These are phyloP conservation scores for Thielaviopsis punctulata DNA, from an alignment of 2,329 filamentous ascomycete species.

Conservation along the genomic window DNA sequence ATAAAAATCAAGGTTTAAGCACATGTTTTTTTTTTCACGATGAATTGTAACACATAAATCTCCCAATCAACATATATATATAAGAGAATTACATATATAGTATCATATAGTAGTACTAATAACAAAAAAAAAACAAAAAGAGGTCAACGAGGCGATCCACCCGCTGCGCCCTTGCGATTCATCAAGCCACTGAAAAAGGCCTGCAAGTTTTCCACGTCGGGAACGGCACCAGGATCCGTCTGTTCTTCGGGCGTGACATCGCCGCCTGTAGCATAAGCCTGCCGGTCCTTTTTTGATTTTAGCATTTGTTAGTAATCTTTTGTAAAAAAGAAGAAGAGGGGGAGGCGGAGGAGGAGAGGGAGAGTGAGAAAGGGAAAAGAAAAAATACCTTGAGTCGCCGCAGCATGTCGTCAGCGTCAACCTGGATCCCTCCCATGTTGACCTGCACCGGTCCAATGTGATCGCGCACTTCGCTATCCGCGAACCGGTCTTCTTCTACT, in stretches of 20 bases:
- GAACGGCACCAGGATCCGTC: conserved; percentile 4
- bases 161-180: conserved; percentile 28
- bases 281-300: conserved; percentile 30
- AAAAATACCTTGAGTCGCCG: conserved; percentile 58
- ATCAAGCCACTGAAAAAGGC: conserved; percentile 43
- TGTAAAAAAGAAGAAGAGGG: not conserved
- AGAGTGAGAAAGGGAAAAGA: not conserved
- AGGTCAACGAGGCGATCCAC: conserved; percentile 3
- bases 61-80: not conserved
- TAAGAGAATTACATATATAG: not conserved
- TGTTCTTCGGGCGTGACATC: conserved; percentile 4
- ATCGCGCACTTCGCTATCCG: conserved; percentile 34
- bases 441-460: conserved; percentile 92
- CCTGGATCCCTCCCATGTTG: conserved; percentile 95
- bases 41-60: not conserved
- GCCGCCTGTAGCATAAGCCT: conserved; percentile 26
- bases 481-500: conserved; percentile 11
- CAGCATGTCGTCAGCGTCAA: conserved; percentile 86
- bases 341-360: not conserved
- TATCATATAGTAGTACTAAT: not conserved
- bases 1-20: not conserved
- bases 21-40: too few species aligned
- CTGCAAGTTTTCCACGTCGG: conserved; percentile 18
- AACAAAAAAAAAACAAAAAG: not conserved
- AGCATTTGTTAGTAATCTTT: not conserved